Conservation (phyloP, 805 yeast genomes). For the Millerago galiae region DNA sequence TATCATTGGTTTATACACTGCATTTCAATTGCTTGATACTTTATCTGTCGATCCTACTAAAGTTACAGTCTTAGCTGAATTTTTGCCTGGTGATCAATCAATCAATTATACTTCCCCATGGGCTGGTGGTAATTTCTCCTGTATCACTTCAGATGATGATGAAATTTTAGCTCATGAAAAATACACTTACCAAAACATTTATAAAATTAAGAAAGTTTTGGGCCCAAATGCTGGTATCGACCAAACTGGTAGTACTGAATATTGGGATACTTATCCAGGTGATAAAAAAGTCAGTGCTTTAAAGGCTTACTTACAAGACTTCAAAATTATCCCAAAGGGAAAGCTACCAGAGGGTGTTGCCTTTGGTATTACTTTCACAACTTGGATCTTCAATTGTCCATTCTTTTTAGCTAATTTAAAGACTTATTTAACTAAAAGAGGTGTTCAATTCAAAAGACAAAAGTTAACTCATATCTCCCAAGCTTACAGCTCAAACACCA, state of each 20-base stretch:
- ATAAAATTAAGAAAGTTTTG: slow-evolving; percentile 34
- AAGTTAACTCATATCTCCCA: slow-evolving; percentile 49
- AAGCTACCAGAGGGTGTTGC: slow-evolving; percentile 46
- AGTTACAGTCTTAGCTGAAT: slow-evolving; percentile 57
- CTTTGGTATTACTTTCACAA: slow-evolving; percentile 47
- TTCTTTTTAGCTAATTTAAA: slow-evolving; percentile 44
- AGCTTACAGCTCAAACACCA: slow-evolving; percentile 32
- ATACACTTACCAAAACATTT: slow-evolving; percentile 47
- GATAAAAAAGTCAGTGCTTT: slow-evolving; percentile 41
- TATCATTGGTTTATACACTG: slow-evolving; percentile 61
- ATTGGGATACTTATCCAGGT: slow-evolving; percentile 47
- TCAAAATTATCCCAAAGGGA: slow-evolving; percentile 26
- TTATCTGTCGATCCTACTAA: slow-evolving; percentile 32
- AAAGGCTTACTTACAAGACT: slow-evolving; percentile 43
- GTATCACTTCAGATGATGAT: slow-evolving; percentile 53
- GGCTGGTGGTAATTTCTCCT: slow-evolving; percentile 64
- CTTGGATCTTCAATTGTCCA: slow-evolving; percentile 75
- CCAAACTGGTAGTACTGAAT: slow-evolving; percentile 48
- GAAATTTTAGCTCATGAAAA: slow-evolving; percentile 47
- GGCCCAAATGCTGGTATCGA: slow-evolving; percentile 51
- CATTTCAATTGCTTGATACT: slow-evolving; percentile 39
- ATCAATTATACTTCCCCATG: slow-evolving; percentile 73
- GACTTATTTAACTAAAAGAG: slow-evolving; percentile 35
- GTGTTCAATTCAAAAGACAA: slow-evolving; percentile 45
- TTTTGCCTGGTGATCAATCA: slow-evolving; percentile 74